phyloP scores from a whole-genome alignment of 768 basidiomycete species.

The Tricholoma sp. region DNA sequence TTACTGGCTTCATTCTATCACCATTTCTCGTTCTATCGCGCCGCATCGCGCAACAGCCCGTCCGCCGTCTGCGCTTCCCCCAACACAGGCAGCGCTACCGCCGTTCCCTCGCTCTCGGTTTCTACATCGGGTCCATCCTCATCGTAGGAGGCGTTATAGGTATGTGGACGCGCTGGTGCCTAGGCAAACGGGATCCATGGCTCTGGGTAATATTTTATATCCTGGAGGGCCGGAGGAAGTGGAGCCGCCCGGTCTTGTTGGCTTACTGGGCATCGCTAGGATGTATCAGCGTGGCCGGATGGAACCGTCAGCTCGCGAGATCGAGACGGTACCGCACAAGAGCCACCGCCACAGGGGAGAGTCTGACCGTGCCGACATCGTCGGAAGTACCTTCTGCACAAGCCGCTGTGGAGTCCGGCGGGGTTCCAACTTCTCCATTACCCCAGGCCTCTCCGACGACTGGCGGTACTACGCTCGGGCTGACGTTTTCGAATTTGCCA shows the following conservation, averaged over 20 bases:
- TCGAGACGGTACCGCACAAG: constrained; percentile 62
- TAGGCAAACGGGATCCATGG: constrained; percentile 82
- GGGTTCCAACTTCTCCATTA: constrained; percentile 3
- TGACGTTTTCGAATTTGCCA: constrained; percentile 44
- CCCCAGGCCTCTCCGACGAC: constrained; percentile 7
- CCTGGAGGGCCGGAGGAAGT: constrained; percentile 66
- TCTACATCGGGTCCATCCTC: constrained; percentile 71
- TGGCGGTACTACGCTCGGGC: constrained; percentile 25
- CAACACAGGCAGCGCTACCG: constrained; percentile 80
- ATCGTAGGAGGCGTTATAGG: constrained; percentile 84
- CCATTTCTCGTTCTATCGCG: constrained; percentile 90
- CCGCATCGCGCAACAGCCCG: constrained; percentile 84
- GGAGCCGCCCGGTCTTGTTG: constrained; percentile 75
- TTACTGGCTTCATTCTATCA: constrained; percentile 92
- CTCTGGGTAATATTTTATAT: constrained; percentile 78
- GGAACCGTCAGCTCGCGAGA: constrained; percentile 87
- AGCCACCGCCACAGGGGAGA: constrained; percentile 32
- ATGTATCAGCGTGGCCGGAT: constrained; percentile 84
- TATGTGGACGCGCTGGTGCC: constrained; percentile 87
- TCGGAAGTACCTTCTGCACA: constrained; percentile 12
- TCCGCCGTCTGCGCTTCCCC: constrained; percentile 76
- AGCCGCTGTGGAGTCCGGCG: neutral
- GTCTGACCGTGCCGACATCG: constrained; percentile 22
- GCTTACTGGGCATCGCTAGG: constrained; percentile 83
- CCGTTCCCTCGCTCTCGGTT: constrained; percentile 77